Percentiles rank a stretch among this genome's conserved stretches.
phyloP scores from a whole-genome alignment of 1,284 basidiomycete genomes.

The Pseudozyma hubeiensis region DNA sequence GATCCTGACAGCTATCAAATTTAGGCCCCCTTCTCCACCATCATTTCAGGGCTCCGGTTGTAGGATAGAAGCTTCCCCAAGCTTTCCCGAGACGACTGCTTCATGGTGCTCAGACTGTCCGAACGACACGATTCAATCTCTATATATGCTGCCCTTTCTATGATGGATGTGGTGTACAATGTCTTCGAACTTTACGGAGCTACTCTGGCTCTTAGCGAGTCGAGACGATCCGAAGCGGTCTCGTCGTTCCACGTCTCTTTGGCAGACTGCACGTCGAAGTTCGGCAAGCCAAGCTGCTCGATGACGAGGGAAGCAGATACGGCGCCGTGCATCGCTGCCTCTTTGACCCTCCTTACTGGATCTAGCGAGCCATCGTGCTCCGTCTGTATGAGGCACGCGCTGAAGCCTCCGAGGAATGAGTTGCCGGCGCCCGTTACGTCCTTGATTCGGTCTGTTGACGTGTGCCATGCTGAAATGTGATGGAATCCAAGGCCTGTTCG shows the following conservation, averaged over 20 bases:
- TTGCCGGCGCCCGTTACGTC: slow-evolving; percentile 60
- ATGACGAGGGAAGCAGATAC: slow-evolving; percentile 53
- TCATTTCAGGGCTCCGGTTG: background rate
- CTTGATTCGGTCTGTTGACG: slow-evolving; percentile 17
- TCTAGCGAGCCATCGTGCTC: slow-evolving; percentile 13
- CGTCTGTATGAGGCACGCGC: slow-evolving; percentile 29
- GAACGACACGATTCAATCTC: too few relatives aligned
- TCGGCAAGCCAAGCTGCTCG: slow-evolving; percentile 53
- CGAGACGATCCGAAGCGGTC: slow-evolving; percentile 11
- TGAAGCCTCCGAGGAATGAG: slow-evolving; percentile 53
- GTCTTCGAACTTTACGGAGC: background rate
- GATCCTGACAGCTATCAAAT: background rate
- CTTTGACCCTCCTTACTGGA: slow-evolving; percentile 1
- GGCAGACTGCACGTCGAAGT: slow-evolving; percentile 21
- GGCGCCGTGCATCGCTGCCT: slow-evolving; percentile 43
- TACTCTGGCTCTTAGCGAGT: background rate
- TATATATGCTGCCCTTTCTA: too few relatives aligned
- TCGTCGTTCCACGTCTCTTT: slow-evolving; percentile 46
- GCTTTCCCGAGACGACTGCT: too few relatives aligned
- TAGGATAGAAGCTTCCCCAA: too few relatives aligned
- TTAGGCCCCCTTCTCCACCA: background rate
- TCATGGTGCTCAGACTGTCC: too few relatives aligned
- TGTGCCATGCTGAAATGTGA: slow-evolving; percentile 47
- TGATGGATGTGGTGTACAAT: too few relatives aligned
- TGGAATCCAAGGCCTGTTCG: slow-evolving; percentile 16